Evolutionary conservation across 1,284 basidiomycete species (phyloP).

Genomic region (Apiotrichum sp.): DNA sequence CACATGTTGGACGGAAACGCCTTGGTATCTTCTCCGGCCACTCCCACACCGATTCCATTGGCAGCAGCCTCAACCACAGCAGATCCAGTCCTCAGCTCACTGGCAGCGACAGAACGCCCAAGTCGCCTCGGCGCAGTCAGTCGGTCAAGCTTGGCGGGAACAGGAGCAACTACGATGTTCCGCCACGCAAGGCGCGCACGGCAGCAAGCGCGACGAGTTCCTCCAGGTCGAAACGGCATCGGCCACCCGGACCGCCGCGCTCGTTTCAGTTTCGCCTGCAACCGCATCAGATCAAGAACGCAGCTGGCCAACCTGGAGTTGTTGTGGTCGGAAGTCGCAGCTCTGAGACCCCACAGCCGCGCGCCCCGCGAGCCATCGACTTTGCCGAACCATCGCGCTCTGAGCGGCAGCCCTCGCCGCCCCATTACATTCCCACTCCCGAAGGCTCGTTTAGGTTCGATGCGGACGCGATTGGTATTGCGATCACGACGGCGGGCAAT

Average conservation of each 20-base stretch:
- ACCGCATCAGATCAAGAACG: neutral
- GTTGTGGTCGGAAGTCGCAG: neutral
- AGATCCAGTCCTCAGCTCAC: slow-evolving; percentile 3
- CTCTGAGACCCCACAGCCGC: too few relatives aligned
- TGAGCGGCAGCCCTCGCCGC: neutral
- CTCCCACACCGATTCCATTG: neutral
- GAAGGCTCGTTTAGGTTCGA: slow-evolving; percentile 7
- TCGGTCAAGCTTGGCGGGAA: neutral
- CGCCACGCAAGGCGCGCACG: neutral
- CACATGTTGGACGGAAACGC: neutral
- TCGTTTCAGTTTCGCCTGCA: slow-evolving; percentile 13
- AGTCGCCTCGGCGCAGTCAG: neutral
- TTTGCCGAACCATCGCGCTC: slow-evolving; percentile 8
- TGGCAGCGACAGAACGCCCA: neutral
- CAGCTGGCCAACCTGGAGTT: neutral
- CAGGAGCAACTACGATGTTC: slow-evolving; percentile 7
- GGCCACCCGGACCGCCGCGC: slow-evolving; percentile 11
- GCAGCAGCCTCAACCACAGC: slow-evolving; percentile 3
- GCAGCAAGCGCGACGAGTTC: neutral
- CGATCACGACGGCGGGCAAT: slow-evolving; percentile 23
- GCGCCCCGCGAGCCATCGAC: slow-evolving; percentile 5
- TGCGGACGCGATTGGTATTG: slow-evolving; percentile 28
- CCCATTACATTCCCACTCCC: slow-evolving; percentile 9
- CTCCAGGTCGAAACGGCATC: neutral
- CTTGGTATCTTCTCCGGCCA: neutral